Conservation (phyloP, 208 protist genomes). For the Acanthamoeba lenticulata region DNA sequence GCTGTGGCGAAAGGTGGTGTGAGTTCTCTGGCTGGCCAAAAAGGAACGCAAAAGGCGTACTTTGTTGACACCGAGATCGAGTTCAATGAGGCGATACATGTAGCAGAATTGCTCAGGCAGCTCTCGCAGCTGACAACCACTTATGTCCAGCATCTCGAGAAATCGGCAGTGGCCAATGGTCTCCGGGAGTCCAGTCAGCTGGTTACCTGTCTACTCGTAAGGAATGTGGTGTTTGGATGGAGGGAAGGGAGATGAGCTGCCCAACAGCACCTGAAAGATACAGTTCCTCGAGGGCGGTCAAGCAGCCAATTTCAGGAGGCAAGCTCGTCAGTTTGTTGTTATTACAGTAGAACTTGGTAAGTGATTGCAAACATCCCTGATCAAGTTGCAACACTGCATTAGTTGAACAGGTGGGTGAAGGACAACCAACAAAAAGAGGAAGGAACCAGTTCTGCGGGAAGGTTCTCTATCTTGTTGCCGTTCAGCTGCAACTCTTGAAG, state of each 20-base stretch:
- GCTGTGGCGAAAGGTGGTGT: neutral
- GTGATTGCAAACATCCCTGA: slow-evolving; percentile 31
- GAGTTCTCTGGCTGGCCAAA: neutral
- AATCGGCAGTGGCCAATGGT: slow-evolving; percentile 59
- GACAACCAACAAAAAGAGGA: no score
- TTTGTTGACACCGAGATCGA: slow-evolving; percentile 58
- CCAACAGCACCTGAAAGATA: neutral
- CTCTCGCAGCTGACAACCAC: slow-evolving; percentile 53
- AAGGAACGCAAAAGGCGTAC: neutral
- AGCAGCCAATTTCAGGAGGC: slow-evolving; percentile 58
- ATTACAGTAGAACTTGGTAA: slow-evolving; percentile 42
- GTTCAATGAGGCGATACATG: slow-evolving; percentile 29
- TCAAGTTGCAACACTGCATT: neutral
- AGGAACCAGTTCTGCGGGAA: neutral
- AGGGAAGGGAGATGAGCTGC: no score
- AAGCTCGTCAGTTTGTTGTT: slow-evolving; percentile 65
- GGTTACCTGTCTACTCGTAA: neutral
- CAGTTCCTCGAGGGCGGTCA: slow-evolving; percentile 41
- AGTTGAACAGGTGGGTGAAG: no score
- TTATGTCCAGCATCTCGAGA: slow-evolving; percentile 56
- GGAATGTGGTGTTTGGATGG: neutral
- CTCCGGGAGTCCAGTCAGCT: neutral
- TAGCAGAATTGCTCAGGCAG: slow-evolving; percentile 58
- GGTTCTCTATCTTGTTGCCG: neutral
- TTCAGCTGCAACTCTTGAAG: neutral